Percentiles rank a stretch among this genome's conserved stretches.
These are phyloP conservation scores for Boletus vinaceobasis DNA, from an alignment of 768 basidiomycete species.

Conservation along the genomic window DNA sequence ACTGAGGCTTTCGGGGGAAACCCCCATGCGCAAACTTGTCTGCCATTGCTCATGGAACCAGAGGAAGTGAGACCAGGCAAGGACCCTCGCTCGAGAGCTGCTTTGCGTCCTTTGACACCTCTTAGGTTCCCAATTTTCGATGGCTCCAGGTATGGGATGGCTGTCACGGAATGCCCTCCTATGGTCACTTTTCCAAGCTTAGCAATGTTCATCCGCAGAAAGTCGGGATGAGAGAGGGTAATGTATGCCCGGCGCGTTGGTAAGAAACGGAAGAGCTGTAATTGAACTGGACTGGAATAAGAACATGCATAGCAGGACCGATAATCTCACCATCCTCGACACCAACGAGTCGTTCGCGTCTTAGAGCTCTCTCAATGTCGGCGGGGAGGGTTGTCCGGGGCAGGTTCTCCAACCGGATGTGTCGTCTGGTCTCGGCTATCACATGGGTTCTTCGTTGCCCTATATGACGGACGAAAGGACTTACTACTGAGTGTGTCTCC, in stretches of 20 bases:
- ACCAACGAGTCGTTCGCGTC: constrained; percentile 41
- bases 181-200: constrained; percentile 44
- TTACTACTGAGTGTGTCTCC: constrained; percentile 11
- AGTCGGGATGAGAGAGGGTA: constrained; percentile 48
- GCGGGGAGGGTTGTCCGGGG: constrained; percentile 50
- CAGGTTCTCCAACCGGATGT: constrained; percentile 49
- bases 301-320: not conserved
- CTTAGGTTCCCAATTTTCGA: constrained; percentile 30
- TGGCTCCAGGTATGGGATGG: constrained; percentile 29
- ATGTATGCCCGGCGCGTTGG: constrained; percentile 61
- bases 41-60: constrained; percentile 51
- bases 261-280: constrained; percentile 58
- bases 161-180: constrained; percentile 41
- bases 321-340: constrained; percentile 37
- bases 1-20: constrained; percentile 48
- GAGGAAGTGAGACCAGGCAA: constrained; percentile 43
- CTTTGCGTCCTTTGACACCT: constrained; percentile 39
- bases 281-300: constrained; percentile 40
- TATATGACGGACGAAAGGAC: not conserved
- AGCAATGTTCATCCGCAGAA: constrained; percentile 38
- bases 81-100: constrained; percentile 36
- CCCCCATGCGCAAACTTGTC: constrained; percentile 58
- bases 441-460: constrained; percentile 5
- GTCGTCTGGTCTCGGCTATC: constrained; percentile 28
- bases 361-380: constrained; percentile 50